These are phyloP conservation scores for Volvox reticuliferus DNA, from an alignment of 139 green algal species.

Conservation along the genomic window DNA sequence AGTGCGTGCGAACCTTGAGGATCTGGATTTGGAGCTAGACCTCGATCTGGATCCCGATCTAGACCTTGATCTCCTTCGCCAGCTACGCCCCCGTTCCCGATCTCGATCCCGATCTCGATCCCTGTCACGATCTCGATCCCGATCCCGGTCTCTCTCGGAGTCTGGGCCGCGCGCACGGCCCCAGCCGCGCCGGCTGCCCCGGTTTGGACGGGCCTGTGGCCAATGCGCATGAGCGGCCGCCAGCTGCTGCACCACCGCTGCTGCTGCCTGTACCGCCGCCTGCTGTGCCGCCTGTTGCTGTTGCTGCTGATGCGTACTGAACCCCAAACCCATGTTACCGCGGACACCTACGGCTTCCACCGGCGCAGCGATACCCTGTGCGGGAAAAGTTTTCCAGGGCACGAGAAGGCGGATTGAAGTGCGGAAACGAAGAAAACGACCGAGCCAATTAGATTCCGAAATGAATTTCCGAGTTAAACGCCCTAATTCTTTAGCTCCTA, in stretches of 20 bases:
- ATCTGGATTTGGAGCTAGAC: constrained; percentile 25
- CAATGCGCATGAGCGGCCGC: background rate
- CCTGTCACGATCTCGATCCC: background rate
- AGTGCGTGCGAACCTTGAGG: no score
- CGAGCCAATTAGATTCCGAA: no score
- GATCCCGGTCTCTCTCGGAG: background rate
- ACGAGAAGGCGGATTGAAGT: no score
- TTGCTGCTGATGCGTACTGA: constrained; percentile 39
- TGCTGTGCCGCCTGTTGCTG: constrained; percentile 8
- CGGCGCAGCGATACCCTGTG: constrained; percentile 66
- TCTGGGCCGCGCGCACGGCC: background rate
- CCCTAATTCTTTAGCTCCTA: no score
- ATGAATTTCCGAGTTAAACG: no score
- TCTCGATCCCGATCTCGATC: background rate
- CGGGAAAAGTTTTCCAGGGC: no score
- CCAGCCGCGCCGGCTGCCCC: constrained; percentile 27
- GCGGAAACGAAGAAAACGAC: no score
- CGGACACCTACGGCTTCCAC: constrained; percentile 51
- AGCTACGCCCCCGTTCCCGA: constrained; percentile 1
- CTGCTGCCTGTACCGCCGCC: background rate
- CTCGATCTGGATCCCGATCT: constrained; percentile 10
- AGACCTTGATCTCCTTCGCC: background rate
- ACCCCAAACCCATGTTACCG: constrained; percentile 63
- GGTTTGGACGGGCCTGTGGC: background rate
- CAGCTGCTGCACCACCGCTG: background rate